Evolutionary conservation across 306 rosid species (phyloP).

Genomic region (Acacia acuminata): DNA sequence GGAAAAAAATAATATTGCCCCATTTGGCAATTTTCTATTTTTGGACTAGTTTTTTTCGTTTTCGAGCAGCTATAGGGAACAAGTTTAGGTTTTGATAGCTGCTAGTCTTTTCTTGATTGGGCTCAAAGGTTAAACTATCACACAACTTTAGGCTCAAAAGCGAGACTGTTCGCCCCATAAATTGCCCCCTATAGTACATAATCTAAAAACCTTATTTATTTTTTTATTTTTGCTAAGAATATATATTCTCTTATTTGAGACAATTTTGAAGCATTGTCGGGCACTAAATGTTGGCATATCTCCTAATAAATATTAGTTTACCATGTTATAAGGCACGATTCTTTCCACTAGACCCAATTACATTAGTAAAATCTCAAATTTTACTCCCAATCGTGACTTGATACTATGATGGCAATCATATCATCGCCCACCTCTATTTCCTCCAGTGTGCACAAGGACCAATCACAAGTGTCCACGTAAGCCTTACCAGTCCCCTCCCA

Average conservation of each 20-base stretch:
- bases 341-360: too few relatives aligned
- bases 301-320: too few relatives aligned
- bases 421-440: background rate
- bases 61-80: too few relatives aligned
- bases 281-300: too few relatives aligned
- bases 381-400: background rate
- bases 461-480: conserved; percentile 6
- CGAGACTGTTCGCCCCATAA: background rate
- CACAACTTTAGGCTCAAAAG: background rate
- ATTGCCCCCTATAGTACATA: background rate
- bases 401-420: too few relatives aligned
- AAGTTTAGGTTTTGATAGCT: background rate
- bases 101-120: background rate
- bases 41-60: background rate
- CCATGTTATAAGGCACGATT: too few relatives aligned
- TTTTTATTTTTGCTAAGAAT: too few relatives aligned
- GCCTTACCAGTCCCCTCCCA: background rate
- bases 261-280: too few relatives aligned
- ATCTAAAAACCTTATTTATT: background rate
- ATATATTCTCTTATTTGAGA: too few relatives aligned
- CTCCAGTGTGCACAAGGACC: background rate
- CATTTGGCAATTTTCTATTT: background rate
- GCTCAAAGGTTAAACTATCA: background rate
- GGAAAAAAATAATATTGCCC: too few relatives aligned
- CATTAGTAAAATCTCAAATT: too few relatives aligned